phyloP scores from a whole-genome alignment of 495 filamentous ascomycete species.

The Geoglossum glabrum region DNA sequence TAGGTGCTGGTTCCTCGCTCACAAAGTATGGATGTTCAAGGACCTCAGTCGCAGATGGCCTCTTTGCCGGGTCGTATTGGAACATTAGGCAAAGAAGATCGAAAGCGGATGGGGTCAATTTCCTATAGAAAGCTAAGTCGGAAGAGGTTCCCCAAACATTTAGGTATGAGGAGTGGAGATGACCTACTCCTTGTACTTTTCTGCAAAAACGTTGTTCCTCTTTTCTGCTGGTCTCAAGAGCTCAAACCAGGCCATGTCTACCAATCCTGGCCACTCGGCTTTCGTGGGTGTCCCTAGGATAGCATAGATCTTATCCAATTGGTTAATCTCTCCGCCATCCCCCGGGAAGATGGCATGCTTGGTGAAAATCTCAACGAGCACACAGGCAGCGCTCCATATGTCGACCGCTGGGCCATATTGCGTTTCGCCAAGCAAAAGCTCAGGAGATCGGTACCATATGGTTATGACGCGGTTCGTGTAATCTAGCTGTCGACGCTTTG shows the following conservation, averaged over 20 bases:
- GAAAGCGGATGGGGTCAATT: constrained; percentile 56
- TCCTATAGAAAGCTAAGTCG: background rate
- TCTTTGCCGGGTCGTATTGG: constrained; percentile 63
- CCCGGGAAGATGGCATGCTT: constrained; percentile 89
- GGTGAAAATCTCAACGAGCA: constrained; percentile 93
- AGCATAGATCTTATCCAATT: constrained; percentile 88
- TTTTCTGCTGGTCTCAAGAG: constrained; percentile 59
- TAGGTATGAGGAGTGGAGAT: background rate
- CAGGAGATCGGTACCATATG: constrained; percentile 88
- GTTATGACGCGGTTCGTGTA: constrained; percentile 99
- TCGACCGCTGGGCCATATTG: constrained; percentile 89
- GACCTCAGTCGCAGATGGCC: constrained; percentile 70
- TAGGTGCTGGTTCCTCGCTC: constrained; percentile 56
- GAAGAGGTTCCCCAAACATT: background rate
- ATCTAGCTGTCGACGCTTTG: constrained; percentile 77
- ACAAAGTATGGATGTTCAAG: constrained; percentile 80
- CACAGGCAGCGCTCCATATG: constrained; percentile 94
- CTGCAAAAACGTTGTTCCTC: constrained; percentile 57
- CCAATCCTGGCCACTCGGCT: constrained; percentile 66
- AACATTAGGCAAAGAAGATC: constrained; percentile 69
- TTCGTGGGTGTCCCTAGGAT: constrained; percentile 77
- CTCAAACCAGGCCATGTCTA: constrained; percentile 92
- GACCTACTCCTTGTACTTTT: constrained; percentile 48
- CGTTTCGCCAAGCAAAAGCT: constrained; percentile 84
- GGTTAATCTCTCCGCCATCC: constrained; percentile 82